phyloP scores from a whole-genome alignment of 2,329 filamentous ascomycete genomes.

The Pseudonectria buxi region DNA sequence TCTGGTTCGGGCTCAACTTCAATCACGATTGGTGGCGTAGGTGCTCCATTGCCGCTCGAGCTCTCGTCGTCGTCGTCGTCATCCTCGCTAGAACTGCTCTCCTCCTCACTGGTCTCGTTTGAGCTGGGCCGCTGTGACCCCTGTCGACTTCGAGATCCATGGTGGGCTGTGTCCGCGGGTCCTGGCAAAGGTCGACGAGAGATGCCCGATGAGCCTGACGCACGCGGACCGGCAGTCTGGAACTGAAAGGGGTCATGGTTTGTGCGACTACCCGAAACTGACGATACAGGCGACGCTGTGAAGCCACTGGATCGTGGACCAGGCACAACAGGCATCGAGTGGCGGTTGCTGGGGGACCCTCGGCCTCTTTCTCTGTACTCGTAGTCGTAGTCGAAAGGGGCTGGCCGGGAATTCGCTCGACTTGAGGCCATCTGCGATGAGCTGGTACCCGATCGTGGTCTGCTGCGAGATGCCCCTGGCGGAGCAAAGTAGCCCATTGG shows the following conservation, averaged over 20 bases:
- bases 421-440: slow-evolving; percentile 32
- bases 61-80: slow-evolving; percentile 26
- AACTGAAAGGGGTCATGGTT: slow-evolving; percentile 45
- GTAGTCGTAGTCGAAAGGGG: slow-evolving; percentile 42
- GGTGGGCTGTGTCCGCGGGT: slow-evolving; percentile 22
- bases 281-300: slow-evolving; percentile 20
- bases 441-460: slow-evolving; percentile 36
- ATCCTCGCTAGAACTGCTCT: slow-evolving; percentile 16
- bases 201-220: slow-evolving; percentile 26
- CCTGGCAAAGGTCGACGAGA: slow-evolving; percentile 33
- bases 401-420: slow-evolving; percentile 30
- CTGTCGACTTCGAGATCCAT: slow-evolving; percentile 26
- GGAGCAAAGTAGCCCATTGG: slow-evolving; percentile 47
- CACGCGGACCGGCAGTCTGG: slow-evolving; percentile 40
- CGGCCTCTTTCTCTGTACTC: slow-evolving; percentile 26
- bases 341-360: no score
- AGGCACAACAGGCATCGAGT: no score
- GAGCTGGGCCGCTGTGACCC: slow-evolving; percentile 24
- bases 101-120: slow-evolving; percentile 23
- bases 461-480: slow-evolving; percentile 34
- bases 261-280: slow-evolving; percentile 18
- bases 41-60: slow-evolving; percentile 27
- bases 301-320: no score
- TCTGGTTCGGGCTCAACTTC: slow-evolving; percentile 30
- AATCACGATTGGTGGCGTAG: slow-evolving; percentile 30